These are phyloP conservation scores for Apiotrichum mycotoxinovorans DNA, from an alignment of 1,284 basidiomycete species.

Conservation along the genomic window DNA sequence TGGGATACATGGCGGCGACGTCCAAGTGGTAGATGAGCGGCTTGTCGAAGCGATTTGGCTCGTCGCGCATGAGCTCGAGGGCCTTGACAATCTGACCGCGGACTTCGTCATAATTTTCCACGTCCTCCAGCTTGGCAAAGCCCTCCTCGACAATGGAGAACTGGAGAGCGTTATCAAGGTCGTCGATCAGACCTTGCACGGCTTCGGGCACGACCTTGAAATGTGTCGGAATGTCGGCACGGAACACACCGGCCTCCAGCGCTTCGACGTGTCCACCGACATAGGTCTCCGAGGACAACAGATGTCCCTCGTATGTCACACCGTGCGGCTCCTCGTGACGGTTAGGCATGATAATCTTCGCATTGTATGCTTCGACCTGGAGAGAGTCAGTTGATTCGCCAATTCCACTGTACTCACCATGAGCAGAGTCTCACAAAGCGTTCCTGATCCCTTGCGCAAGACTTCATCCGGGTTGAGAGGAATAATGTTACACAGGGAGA, in stretches of 20 bases:
- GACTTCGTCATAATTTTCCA: conserved; percentile 95
- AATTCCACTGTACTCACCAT: conserved; percentile 66
- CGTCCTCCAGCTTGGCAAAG: conserved; percentile 70
- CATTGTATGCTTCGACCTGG: conserved; percentile 91
- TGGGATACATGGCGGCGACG: conserved; percentile 99
- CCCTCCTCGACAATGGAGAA: conserved; percentile 91
- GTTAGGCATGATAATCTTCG: conserved; percentile 95
- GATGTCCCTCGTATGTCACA: conserved; percentile 91
- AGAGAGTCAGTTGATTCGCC: conserved; percentile 10
- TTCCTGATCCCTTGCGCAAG: conserved; percentile 90
- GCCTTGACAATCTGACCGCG: conserved; percentile 71
- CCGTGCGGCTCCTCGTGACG: conserved; percentile 90
- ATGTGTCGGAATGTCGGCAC: conserved; percentile 90
- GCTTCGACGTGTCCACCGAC: conserved; percentile 99
- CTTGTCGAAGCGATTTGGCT: conserved; percentile 80
- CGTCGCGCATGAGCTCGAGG: conserved; percentile 86
- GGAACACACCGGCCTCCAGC: conserved; percentile 95
- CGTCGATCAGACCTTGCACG: conserved; percentile 88
- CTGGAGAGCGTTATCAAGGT: conserved; percentile 83
- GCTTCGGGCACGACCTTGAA: conserved; percentile 92
- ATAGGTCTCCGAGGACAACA: conserved; percentile 95
- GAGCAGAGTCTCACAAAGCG: conserved; percentile 92
- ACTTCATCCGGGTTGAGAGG: conserved; percentile 97
- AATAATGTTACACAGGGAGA: conserved; percentile 99
- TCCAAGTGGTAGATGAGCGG: conserved; percentile 99